phyloP scores from a whole-genome alignment of 768 basidiomycete genomes.

The Melanogaster broomeanus region DNA sequence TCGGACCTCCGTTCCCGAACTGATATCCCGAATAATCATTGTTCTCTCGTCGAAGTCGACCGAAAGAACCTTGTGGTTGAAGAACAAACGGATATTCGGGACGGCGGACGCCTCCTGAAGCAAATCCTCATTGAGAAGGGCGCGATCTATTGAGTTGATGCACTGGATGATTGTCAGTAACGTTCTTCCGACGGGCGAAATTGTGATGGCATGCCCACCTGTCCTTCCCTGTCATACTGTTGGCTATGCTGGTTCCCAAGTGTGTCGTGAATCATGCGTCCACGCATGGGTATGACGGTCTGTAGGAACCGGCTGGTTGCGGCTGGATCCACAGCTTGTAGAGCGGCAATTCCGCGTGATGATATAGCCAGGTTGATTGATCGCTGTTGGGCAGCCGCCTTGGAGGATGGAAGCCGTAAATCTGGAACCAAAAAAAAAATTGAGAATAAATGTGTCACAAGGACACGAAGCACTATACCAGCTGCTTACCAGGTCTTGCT shows the following conservation, averaged over 20 bases:
- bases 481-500: constrained; percentile 64
- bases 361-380: constrained; percentile 98
- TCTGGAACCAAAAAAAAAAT: constrained; percentile 58
- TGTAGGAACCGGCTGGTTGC: constrained; percentile 71
- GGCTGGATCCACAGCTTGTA: constrained; percentile 75
- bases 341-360: constrained; percentile 86
- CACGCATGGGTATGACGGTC: constrained; percentile 89
- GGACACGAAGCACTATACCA: constrained; percentile 13
- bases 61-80: constrained; percentile 77
- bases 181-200: constrained; percentile 14
- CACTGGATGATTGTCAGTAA: constrained; percentile 52
- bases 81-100: constrained; percentile 67
- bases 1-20: constrained; percentile 42
- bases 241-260: constrained; percentile 79
- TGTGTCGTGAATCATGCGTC: constrained; percentile 89
- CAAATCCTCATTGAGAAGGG: constrained; percentile 83
- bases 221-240: constrained; percentile 83
- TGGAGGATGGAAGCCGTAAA: constrained; percentile 71
- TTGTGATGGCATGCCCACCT: constrained; percentile 64
- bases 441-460: constrained; percentile 10
- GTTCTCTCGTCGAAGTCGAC: constrained; percentile 72
- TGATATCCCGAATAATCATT: constrained; percentile 52
- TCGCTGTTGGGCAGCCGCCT: constrained; percentile 66
- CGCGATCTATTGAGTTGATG: constrained; percentile 92
- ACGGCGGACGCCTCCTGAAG: constrained; percentile 70